Evolutionary conservation across 2,329 filamentous ascomycete genomes (phyloP).

Genomic region (Zymoseptoria pseudotritici): DNA sequence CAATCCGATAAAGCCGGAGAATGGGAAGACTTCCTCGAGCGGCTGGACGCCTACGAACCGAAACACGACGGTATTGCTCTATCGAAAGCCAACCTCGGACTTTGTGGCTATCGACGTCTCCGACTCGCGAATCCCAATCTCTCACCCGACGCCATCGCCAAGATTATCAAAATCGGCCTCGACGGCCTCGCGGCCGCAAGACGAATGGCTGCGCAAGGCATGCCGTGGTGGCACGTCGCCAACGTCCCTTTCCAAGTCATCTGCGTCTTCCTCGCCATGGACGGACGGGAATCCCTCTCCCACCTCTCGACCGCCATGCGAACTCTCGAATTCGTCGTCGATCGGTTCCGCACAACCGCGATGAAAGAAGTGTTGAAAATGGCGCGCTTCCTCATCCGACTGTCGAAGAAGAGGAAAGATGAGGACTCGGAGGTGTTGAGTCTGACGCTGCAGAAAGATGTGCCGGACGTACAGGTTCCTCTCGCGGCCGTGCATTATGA

Average conservation of each 20-base stretch:
- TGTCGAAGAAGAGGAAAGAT: conserved; percentile 37
- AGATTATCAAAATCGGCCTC: conserved; percentile 41
- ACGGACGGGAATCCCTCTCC: conserved; percentile 43
- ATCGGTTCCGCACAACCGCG: conserved; percentile 25
- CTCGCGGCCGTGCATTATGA: neutral
- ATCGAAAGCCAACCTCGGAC: conserved; percentile 48
- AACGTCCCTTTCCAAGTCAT: conserved; percentile 55
- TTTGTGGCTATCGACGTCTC: conserved; percentile 50
- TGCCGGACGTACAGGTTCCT: neutral
- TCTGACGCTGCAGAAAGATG: conserved; percentile 16
- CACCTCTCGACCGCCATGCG: conserved; percentile 46
- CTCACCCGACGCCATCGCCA: conserved; percentile 37
- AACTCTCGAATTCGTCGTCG: conserved; percentile 26
- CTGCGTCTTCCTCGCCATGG: conserved; percentile 49
- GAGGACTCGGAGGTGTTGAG: conserved; percentile 18
- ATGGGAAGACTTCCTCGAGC: conserved; percentile 26
- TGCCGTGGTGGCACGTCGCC: conserved; percentile 53
- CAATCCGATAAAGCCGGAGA: conserved; percentile 21
- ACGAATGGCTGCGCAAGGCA: conserved; percentile 37
- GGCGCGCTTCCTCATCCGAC: conserved; percentile 46
- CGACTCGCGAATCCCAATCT: conserved; percentile 45
- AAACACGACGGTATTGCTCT: conserved; percentile 27
- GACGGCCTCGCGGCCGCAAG: conserved; percentile 43
- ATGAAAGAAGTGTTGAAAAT: conserved; percentile 49
- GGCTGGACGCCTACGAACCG: conserved; percentile 25